These are phyloP conservation scores for Malus domestica DNA, from an alignment of 306 rosid genomes.

Conservation along the genomic window ASM211411v1 NC_041795.1:31847501-31848000, in stretches of 20 bases:
- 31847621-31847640: conserved; percentile 54
- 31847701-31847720: conserved; percentile 6
- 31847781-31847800: conserved; percentile 70
- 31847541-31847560: neutral
- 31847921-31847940: neutral
- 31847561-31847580: conserved; percentile 93
- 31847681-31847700: neutral
- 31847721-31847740: conserved; percentile 70
- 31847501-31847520: conserved; percentile 18
- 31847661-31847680: conserved; percentile 10
- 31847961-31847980: neutral
- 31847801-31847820: conserved; percentile 96
- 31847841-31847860: conserved; percentile 63
- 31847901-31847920: neutral
- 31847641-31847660: neutral
- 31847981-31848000: neutral
- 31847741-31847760: conserved; percentile 67
- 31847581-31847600: conserved; percentile 75
- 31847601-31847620: conserved; percentile 67
- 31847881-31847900: conserved; percentile 87
- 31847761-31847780: conserved; percentile 88
- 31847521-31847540: neutral
- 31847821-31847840: conserved; percentile 92
- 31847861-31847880: conserved; percentile 80
- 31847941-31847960: neutral